Conservation (phyloP, 495 filamentous ascomycete species). For the Jackrogersella multiformis region DNA sequence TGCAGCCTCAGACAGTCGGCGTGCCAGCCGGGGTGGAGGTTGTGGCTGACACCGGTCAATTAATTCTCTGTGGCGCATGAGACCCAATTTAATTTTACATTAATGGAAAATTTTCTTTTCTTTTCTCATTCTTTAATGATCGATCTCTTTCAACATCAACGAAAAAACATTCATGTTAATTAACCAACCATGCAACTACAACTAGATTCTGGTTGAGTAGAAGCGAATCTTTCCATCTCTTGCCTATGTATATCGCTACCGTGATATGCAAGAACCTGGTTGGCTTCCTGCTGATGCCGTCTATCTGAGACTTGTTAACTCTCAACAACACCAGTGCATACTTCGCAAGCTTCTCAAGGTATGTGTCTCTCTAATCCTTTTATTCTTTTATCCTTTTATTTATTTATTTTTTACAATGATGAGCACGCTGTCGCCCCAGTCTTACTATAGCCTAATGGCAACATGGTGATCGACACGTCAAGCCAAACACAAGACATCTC, state of each 20-base stretch:
- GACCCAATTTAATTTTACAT: constrained; percentile 1
- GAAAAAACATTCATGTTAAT: background rate
- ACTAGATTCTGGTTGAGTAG: background rate
- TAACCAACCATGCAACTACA: background rate
- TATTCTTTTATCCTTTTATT: too few species aligned
- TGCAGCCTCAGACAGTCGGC: constrained; percentile 17
- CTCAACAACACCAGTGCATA: background rate
- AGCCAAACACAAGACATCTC: constrained; percentile 91
- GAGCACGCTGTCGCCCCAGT: constrained; percentile 94
- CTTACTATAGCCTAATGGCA: constrained; percentile 70
- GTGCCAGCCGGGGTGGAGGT: background rate
- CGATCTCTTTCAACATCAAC: constrained; percentile 43
- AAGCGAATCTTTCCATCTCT: too few species aligned
- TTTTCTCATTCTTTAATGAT: constrained; percentile 32
- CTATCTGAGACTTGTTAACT: background rate
- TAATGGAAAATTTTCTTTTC: constrained; percentile 11
- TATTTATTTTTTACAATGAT: constrained; percentile 67
- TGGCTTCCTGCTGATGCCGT: background rate
- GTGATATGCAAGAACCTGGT: background rate
- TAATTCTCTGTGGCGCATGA: background rate
- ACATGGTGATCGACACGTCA: constrained; percentile 90
- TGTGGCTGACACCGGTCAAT: constrained; percentile 12
- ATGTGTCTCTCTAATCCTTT: constrained; percentile 31
- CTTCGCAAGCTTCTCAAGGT: constrained; percentile 40
- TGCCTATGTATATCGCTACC: too few species aligned